These are phyloP conservation scores for Viola pubescens DNA, from an alignment of 441 rosid genomes.

Conservation along the genomic window DNA sequence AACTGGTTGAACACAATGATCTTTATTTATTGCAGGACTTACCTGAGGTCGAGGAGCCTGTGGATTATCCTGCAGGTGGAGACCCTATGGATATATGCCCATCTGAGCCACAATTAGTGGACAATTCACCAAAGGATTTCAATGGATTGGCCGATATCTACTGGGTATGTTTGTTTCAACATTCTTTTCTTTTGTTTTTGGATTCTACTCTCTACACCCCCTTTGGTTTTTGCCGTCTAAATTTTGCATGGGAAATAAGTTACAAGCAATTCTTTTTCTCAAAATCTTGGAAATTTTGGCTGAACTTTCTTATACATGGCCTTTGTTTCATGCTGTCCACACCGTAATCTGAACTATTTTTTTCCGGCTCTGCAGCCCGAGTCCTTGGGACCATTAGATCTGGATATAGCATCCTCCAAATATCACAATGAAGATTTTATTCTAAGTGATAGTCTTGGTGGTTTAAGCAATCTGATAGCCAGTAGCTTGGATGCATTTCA, in stretches of 20 bases:
- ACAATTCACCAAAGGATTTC: conserved; percentile 43
- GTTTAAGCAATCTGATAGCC: conserved; percentile 79
- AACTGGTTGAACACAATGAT: conserved; percentile 5
- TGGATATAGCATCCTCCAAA: conserved; percentile 64
- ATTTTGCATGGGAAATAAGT: neutral
- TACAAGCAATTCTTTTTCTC: neutral
- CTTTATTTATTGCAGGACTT: conserved; percentile 31
- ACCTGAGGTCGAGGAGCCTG: conserved; percentile 25
- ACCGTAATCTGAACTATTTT: conserved; percentile 1
- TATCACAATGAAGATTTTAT: conserved; percentile 59
- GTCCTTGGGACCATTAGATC: conserved; percentile 76
- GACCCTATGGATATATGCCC: conserved; percentile 43
- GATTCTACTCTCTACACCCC: neutral
- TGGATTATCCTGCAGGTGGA: conserved; percentile 28
- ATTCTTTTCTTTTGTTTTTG: neutral
- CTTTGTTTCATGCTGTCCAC: conserved; percentile 15
- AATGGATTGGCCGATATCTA: conserved; percentile 64
- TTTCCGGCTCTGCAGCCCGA: conserved; percentile 46
- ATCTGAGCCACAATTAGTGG: conserved; percentile 29
- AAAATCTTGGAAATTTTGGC: neutral
- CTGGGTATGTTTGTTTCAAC: conserved; percentile 48
- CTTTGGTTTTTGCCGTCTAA: neutral
- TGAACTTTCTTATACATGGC: conserved; percentile 6
- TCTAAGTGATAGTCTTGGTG: conserved; percentile 72
- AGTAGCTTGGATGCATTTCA: conserved; percentile 93